Base-by-base conservation (phyloP, 805 yeast genomes). In the Saccharomycopsis sp. region DNA sequence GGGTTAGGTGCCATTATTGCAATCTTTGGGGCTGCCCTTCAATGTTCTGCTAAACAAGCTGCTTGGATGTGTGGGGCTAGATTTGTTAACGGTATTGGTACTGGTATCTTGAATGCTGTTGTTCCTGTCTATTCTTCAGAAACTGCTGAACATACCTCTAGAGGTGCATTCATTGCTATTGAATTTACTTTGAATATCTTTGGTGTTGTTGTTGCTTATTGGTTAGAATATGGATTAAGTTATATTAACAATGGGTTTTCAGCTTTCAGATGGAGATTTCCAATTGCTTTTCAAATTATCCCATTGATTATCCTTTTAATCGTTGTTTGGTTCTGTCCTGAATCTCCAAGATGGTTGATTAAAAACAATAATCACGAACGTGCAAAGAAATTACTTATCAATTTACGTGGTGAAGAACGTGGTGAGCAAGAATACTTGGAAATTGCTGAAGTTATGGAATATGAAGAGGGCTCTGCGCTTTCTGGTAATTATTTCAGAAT, bases 71-170 rank as follows among this genome's bases (percentile, higher is more conserved):
- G 84, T 43, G 63, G 80, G 51, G 89, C 85, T 17, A 75, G 94
- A 66, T 75, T 79, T 38, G 56, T 78, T 22, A 75, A 84, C 17
- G 87, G 93, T 53, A 53, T 81, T 38, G 93, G 89, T 54, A 81
- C 78, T 50, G 90, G 93, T 49, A 60, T 81, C 57, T 75, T 75
- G 58, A 80, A 88, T 11, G 77, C 87, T 11, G 79, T 87, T 26
- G 80, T 81, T 44, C 93, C 93, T 11, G 79, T 81, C 51, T 84
- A 84, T 76, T 88, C 81, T 59, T 72, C 89, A 1, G 94, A 85
- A 62, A 72, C 77, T 61, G 73, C 87, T 33, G 74, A 73, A 49
- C 73, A 85, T 7, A 74, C 72, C 47, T 69, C 67, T 48, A 75
- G 88, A 66, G 89, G 89, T 53, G 66, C 71, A 50, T 63, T 81